Evolutionary conservation across 768 basidiomycete species (phyloP), one percentile per base, ranked within the genome.

Genomic region (Dendrothele bispora): DNA sequence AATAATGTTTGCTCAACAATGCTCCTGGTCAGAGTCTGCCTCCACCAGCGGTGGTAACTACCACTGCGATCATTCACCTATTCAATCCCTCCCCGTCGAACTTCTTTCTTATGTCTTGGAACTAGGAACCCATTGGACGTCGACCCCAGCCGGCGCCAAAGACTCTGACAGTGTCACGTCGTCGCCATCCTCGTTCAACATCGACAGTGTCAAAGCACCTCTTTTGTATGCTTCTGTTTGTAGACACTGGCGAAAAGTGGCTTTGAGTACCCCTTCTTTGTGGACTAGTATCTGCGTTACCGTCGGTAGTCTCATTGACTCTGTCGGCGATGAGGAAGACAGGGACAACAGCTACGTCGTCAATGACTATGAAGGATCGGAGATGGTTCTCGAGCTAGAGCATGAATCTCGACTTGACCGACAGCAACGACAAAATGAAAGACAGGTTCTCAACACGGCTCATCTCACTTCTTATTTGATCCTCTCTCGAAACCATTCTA

Each of bases 211-310:
- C 37, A 70, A 67, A 37, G 60, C 67, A 2, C 80, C 83, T 1
- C 61, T 78, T 18, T 50, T 65, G 14, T 61, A 82, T 42, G 72
- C 79, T 1, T 62, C 69, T 29, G 80, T 84, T 5, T 72, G 66
- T 60, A 69, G 63, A 17, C 73, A 69, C 48, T 86, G 82, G 82
- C 71, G 82, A 34, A 49, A 57, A 25, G 68, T 86, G 14, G 77
- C 77, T 2, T 61, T 73, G 11, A 62, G 62, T 15, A 80, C 78
- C 10, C 68, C 80, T 1, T 65, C 68, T 28, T 58, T 86, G 12
- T 84, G 82, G 80, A 74, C 78, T 11, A 77, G 70, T 47, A 62
- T 85, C 15, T 79, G 75, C 51, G 63, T 82, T 34, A 77, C 77
- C 8, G 41, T 57, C 35, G 41, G 46, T 5, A 52, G 50, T 3